Evolutionary conservation across 768 basidiomycete species (phyloP), one percentile per base, ranked within the genome.

Genomic region (Cystofilobasidium ferigula): DNA sequence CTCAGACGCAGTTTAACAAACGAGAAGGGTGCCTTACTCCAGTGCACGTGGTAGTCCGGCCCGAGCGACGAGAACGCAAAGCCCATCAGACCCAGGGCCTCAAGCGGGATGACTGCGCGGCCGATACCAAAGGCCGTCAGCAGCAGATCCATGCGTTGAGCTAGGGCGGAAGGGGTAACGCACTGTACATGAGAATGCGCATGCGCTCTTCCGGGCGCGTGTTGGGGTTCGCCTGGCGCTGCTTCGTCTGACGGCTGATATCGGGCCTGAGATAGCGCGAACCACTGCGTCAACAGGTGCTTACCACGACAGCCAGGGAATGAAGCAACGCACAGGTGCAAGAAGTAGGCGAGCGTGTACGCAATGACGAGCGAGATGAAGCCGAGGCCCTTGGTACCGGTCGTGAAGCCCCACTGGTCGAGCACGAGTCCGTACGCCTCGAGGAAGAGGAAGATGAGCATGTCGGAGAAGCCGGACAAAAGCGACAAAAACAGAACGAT

Each of bases 401-500:
- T 70, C 6, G 68, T 67, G 68, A 75, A 75, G 28, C 64, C 68
- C 70, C 70, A 74, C 54, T 74, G 71, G 30, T 64, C 26, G 66
- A 69, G 74, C 28, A 75, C 73, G 3, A 71, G 72, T 0, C 59
- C 51, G 68, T 70, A 73, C 10, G 71, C 71, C 54, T 75, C 71
- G 22, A 75, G 61, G 70, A 74, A 74, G 40, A 70, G 74, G 69
- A 75, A 75, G 69, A 75, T 74, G 20, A 75, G 67, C 34, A 73
- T 71, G 57, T 74, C 74, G n/a, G 56, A 59, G 70, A 75, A 75
- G 22, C 74, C 74, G 28, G 70, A 71, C 8, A 75, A 63, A 8
- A 75, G 71, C 24, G 74, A 74, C 26, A 71, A 69, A 38, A 65
- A 74, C 7, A 73, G 67, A 32, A 76, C 73, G 70, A 74, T 74